Evolutionary conservation across 495 filamentous ascomycete species (phyloP).

Genomic region (Aspergillus asperescens): DNA sequence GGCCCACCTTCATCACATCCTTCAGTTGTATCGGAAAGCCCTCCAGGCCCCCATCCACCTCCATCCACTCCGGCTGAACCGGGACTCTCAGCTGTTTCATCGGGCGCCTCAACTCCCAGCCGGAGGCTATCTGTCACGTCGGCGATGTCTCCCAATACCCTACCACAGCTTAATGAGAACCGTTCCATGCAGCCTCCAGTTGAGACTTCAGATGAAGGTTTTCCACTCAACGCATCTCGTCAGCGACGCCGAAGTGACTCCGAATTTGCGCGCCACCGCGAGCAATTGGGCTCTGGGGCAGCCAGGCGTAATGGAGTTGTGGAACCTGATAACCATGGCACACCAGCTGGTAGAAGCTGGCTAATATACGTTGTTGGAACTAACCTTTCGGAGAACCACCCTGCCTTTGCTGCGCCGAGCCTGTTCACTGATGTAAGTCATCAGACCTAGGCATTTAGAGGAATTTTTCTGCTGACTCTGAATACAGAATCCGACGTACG

Average conservation of each 20-base stretch:
- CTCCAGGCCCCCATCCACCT: constrained; percentile 59
- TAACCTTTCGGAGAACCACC: constrained; percentile 70
- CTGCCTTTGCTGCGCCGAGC: constrained; percentile 69
- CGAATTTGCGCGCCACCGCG: constrained; percentile 53
- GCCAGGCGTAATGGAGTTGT: constrained; percentile 63
- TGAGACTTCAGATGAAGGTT: constrained; percentile 25
- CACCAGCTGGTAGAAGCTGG: constrained; percentile 58
- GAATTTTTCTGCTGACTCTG: not conserved
- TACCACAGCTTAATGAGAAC: constrained; percentile 35
- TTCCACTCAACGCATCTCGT: constrained; percentile 31
- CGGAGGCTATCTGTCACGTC: constrained; percentile 51
- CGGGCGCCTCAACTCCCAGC: constrained; percentile 51
- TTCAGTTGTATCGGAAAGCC: constrained; percentile 48
- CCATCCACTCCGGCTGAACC: constrained; percentile 65
- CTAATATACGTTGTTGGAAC: constrained; percentile 76
- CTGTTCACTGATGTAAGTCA: constrained; percentile 65
- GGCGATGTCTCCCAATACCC: constrained; percentile 31
- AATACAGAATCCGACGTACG: constrained; percentile 63
- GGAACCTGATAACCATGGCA: constrained; percentile 53
- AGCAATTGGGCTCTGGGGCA: constrained; percentile 54
- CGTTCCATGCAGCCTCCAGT: constrained; percentile 30
- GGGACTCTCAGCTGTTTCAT: constrained; percentile 53
- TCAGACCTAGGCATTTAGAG: not conserved
- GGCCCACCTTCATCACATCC: constrained; percentile 30
- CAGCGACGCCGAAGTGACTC: constrained; percentile 59